Conservation (phyloP, 1,284 basidiomycete species). For the Tranzscheliella williamsii region DNA sequence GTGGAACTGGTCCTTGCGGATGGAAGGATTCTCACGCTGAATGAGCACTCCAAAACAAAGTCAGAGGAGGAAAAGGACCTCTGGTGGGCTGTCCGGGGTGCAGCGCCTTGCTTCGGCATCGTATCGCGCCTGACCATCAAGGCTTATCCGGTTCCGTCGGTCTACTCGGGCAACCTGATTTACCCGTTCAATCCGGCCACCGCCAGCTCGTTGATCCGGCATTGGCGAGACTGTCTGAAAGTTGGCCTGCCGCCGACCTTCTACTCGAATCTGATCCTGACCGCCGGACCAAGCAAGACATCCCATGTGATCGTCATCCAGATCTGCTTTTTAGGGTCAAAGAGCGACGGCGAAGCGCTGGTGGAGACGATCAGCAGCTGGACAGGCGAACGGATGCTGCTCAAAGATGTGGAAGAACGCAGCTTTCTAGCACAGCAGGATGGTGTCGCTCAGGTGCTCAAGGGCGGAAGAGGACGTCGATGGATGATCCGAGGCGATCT, state of each 20-base stretch:
- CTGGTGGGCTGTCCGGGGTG: constrained; percentile 87
- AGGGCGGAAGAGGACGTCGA: constrained; percentile 69
- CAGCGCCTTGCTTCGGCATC: constrained; percentile 79
- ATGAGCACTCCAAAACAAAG: constrained; percentile 35
- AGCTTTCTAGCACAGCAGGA: constrained; percentile 84
- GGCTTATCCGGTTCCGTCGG: constrained; percentile 83
- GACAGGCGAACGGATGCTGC: constrained; percentile 72
- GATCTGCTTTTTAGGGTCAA: constrained; percentile 78
- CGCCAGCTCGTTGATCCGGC: constrained; percentile 80
- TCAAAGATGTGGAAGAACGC: constrained; percentile 87
- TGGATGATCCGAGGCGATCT: constrained; percentile 54
- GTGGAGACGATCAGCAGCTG: constrained; percentile 80
- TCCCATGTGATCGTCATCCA: constrained; percentile 75
- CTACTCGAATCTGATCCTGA: constrained; percentile 84
- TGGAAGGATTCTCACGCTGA: constrained; percentile 46
- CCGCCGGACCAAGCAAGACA: constrained; percentile 69
- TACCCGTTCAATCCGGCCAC: constrained; percentile 83
- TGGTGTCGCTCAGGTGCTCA: constrained; percentile 82
- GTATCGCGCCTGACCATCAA: constrained; percentile 81
- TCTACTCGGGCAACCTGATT: constrained; percentile 85
- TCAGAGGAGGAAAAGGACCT: constrained; percentile 63
- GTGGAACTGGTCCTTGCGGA: constrained; percentile 57
- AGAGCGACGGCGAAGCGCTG: constrained; percentile 74
- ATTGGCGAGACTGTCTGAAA: constrained; percentile 90
- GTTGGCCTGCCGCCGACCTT: constrained; percentile 72